These are phyloP conservation scores for Pythium monospermum DNA, from an alignment of 352 stramenopile genomes.

Conservation along the genomic window DNA sequence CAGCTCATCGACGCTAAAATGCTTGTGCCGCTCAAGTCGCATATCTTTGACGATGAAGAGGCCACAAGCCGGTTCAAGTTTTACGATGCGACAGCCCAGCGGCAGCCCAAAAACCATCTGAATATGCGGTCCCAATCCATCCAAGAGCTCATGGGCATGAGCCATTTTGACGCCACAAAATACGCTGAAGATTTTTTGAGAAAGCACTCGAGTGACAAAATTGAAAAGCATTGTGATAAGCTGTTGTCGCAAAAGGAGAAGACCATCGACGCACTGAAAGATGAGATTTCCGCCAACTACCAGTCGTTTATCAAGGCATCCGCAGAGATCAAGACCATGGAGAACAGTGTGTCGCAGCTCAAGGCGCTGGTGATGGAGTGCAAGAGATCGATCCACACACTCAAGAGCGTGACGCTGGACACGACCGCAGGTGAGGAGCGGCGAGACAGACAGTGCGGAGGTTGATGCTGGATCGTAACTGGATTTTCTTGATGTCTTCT, in stretches of 20 bases:
- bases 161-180: conserved; percentile 57
- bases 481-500: not conserved
- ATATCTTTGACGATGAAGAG: conserved; percentile 65
- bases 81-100: conserved; percentile 33
- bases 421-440: conserved; percentile 28
- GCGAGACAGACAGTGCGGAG: too few species aligned
- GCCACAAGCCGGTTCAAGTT: conserved; percentile 52
- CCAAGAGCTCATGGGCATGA: conserved; percentile 71
- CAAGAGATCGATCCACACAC: conserved; percentile 54
- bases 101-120: conserved; percentile 64
- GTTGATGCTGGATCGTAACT: not conserved
- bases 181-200: conserved; percentile 79
- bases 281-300: conserved; percentile 81
- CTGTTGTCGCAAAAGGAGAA: conserved; percentile 77
- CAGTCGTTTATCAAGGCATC: conserved; percentile 71
- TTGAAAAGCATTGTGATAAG: conserved; percentile 68
- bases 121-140: conserved; percentile 67
- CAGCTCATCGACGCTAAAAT: conserved; percentile 66
- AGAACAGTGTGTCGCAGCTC: conserved; percentile 79
- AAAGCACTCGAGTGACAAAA: conserved; percentile 70
- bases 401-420: conserved; percentile 51
- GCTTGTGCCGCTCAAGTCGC: conserved; percentile 68
- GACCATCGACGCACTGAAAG: conserved; percentile 79
- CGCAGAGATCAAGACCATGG: conserved; percentile 76
- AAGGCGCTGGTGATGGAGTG: conserved; percentile 72